Evolutionary conservation across 1,284 basidiomycete species (phyloP).

Genomic region (Ceratobasidium sp.): DNA sequence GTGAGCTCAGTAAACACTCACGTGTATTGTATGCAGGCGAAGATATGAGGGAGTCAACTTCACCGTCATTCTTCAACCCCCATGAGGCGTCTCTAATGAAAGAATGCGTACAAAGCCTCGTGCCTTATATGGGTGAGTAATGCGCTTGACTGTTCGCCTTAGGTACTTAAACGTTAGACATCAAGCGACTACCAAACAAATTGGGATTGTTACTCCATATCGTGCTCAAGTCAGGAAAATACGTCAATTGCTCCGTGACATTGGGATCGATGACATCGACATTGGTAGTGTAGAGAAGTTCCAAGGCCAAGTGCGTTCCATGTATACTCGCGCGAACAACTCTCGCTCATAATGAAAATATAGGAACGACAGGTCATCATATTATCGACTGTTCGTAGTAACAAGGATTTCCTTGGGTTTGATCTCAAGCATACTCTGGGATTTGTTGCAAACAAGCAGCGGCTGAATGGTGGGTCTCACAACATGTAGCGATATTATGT

Average conservation of each 20-base stretch:
- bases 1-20: too few relatives aligned
- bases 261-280: slow-evolving; percentile 60
- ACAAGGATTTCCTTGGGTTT: slow-evolving; percentile 65
- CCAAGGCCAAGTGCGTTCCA: slow-evolving; percentile 67
- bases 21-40: slow-evolving; percentile 54
- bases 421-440: slow-evolving; percentile 64
- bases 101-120: slow-evolving; percentile 61
- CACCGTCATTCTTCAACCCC: slow-evolving; percentile 76
- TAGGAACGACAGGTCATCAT: slow-evolving; percentile 70
- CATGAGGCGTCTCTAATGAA: slow-evolving; percentile 69
- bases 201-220: slow-evolving; percentile 71
- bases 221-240: slow-evolving; percentile 69
- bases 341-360: neutral
- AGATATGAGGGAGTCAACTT: slow-evolving; percentile 71
- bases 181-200: slow-evolving; percentile 55
- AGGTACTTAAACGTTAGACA: neutral
- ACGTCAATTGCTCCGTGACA: slow-evolving; percentile 57
- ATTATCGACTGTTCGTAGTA: slow-evolving; percentile 76
- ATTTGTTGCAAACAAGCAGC: slow-evolving; percentile 70
- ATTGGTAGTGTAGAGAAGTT: slow-evolving; percentile 74
- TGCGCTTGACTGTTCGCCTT: neutral
- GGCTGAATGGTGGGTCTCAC: slow-evolving; percentile 70
- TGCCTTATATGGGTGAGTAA: slow-evolving; percentile 12
- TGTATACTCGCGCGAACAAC: neutral
- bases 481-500: neutral